These are phyloP conservation scores for Fraxinus cuspidata DNA, from an alignment of 257 asterid genomes.

Conservation along the genomic window DNA sequence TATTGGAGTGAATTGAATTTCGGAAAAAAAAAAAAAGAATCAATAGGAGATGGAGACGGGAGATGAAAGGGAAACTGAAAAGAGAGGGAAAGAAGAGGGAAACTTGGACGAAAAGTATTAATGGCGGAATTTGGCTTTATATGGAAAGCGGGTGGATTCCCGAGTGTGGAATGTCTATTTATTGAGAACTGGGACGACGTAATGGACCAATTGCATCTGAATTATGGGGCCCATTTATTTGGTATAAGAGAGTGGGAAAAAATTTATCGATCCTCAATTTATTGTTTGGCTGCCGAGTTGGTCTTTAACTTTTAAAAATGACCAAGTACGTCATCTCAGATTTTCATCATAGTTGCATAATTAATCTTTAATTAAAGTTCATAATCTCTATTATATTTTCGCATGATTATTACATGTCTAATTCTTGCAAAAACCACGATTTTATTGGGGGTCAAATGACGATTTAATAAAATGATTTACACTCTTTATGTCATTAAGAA, in stretches of 20 bases:
- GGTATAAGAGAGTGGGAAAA: background rate
- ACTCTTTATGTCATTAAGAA: background rate
- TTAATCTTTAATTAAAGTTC: too few relatives aligned
- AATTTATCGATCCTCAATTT: background rate
- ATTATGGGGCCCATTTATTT: background rate
- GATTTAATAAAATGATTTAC: too few relatives aligned
- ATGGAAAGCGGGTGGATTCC: background rate
- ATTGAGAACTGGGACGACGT: background rate
- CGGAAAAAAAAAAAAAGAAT: background rate
- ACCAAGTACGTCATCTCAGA: background rate
- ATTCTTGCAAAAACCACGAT: too few relatives aligned
- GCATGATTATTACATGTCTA: too few relatives aligned
- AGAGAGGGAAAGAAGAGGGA: constrained; percentile 3
- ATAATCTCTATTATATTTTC: too few relatives aligned
- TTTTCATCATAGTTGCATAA: background rate
- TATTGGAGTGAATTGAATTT: background rate
- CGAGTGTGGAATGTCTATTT: background rate
- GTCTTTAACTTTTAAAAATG: background rate
- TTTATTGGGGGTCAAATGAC: too few relatives aligned
- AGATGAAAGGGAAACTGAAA: background rate
- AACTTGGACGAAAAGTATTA: background rate
- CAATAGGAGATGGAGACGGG: background rate
- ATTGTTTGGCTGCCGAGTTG: background rate
- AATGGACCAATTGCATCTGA: background rate
- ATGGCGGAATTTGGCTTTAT: background rate